These are phyloP conservation scores for Rhododendron ovatum DNA, from an alignment of 148 eudicot species.

Conservation along the genomic window DNA sequence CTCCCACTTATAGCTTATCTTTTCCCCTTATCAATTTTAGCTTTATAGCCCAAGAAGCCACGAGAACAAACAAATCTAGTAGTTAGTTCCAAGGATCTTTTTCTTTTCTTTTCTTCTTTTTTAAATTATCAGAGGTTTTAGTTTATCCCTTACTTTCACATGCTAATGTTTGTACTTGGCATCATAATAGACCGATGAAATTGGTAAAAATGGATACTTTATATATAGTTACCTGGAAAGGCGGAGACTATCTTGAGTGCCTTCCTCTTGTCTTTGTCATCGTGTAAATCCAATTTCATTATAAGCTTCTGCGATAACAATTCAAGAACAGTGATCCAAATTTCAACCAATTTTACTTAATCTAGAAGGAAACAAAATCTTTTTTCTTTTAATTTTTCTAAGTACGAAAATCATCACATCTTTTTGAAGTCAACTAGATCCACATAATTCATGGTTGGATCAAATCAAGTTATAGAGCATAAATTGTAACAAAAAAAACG, in stretches of 20 bases:
- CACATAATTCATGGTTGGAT: background rate
- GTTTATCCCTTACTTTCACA: background rate
- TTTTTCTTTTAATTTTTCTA: no score
- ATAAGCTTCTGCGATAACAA: constrained; percentile 56
- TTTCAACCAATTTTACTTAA: background rate
- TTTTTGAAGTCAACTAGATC: constrained; percentile 2
- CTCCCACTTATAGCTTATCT: background rate
- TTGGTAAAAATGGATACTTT: background rate
- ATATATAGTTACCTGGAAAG: constrained; percentile 47
- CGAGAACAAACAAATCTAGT: background rate
- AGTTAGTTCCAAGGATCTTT: background rate
- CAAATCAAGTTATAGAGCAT: background rate
- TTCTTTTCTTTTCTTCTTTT: background rate
- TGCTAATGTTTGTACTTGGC: background rate
- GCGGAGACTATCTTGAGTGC: constrained; percentile 72
- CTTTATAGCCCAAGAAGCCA: background rate
- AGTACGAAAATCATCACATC: background rate
- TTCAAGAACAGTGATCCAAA: background rate
- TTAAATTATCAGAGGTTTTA: background rate
- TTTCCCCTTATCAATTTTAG: background rate
- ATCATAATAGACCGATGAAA: background rate
- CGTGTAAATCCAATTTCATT: constrained; percentile 63
- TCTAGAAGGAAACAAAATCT: background rate
- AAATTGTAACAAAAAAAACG: background rate
- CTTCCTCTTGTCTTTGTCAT: constrained; percentile 68